A percentile compares a stretch with the other conserved stretches of the same genome.
phyloP scores from a whole-genome alignment of 805 yeast species.

The Ogataea nakhonphanomensis region DNA sequence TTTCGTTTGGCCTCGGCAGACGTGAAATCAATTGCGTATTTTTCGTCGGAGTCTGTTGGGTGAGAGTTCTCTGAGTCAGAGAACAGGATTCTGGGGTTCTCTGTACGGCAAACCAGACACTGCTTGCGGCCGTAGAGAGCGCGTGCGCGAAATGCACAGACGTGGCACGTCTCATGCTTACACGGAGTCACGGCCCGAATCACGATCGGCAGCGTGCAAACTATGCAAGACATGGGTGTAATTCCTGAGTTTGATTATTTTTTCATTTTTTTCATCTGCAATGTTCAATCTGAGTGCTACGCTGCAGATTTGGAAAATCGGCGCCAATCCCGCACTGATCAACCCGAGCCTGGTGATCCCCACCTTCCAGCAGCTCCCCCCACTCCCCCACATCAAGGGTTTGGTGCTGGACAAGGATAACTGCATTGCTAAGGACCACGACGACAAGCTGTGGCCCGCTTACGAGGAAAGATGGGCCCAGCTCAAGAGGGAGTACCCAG shows the following conservation, averaged over 20 bases:
- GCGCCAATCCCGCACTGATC: slow-evolving; percentile 63
- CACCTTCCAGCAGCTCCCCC: slow-evolving; percentile 30
- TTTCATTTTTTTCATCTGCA: slow-evolving; percentile 6
- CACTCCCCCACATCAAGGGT: slow-evolving; percentile 52
- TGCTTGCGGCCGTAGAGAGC: slow-evolving; percentile 68
- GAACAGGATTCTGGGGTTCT: slow-evolving; percentile 54
- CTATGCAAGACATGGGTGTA: slow-evolving; percentile 48
- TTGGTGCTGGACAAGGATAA: slow-evolving; percentile 92
- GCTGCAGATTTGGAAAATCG: slow-evolving; percentile 56
- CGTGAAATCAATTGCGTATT: slow-evolving; percentile 59
- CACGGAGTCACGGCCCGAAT: slow-evolving; percentile 76
- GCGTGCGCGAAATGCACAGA: slow-evolving; percentile 78
- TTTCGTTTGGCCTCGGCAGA: slow-evolving; percentile 43
- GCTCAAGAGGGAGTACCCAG: slow-evolving; percentile 57
- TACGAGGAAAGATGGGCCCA: slow-evolving; percentile 56
- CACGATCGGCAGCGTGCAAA: slow-evolving; percentile 74
- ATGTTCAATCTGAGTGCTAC: slow-evolving; percentile 68
- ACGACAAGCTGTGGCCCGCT: slow-evolving; percentile 74
- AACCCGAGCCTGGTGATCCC: slow-evolving; percentile 70
- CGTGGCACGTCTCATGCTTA: slow-evolving; percentile 78
- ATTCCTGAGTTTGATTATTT: not conserved
- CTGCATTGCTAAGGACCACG: slow-evolving; percentile 85
- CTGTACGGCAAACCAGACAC: slow-evolving; percentile 84
- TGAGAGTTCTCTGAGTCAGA: slow-evolving; percentile 50
- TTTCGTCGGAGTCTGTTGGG: slow-evolving; percentile 33